Base-by-base conservation (phyloP, 139 green algal species). In the Pedinophyceae sp. region DNA sequence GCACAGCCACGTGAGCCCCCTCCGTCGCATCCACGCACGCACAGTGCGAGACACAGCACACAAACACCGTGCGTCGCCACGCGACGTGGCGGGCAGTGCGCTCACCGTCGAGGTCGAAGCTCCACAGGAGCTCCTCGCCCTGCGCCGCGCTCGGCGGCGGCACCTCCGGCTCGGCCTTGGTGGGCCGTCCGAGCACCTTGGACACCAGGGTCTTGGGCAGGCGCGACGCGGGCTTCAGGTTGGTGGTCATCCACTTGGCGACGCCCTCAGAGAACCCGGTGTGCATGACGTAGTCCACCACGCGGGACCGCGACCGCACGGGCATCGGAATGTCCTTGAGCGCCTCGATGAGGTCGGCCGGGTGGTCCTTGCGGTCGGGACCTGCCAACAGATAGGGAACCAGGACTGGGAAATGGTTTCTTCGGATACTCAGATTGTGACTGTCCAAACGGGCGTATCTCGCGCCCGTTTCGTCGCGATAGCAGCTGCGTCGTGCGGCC, bases 101-200 rank as follows among this genome's bases (percentile, higher is more conserved):
- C n/a, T n/a, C n/a, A n/a, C n/a, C 83, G 1, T 72, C 50, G 25
- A 97, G 67, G 70, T 97, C 80, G 56, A 96, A 93, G 0, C 27
- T 62, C 88, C 88, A 97, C 16, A 29, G 40, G 25, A 84, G 61
- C 20, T 53, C 27, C 27, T 65, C 47, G 38, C 34, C 59, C 19
- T 28, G 13, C n/a, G n/a, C n/a, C n/a, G n/a, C n/a, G n/a, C n/a
- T 50, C 30, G 39, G 23, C 20, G 46, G 17, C 39, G 7, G 27
- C n/a, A 40, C 27, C 30, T n/a, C n/a, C n/a, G n/a, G n/a, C n/a
- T n/a, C n/a, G n/a, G n/a, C n/a, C n/a, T n/a, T n/a, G n/a, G n/a
- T n/a, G n/a, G n/a, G n/a, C 7, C 24, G 6, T 25, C n/a, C 1
- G 29, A 46, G 27, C n/a, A 6, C 38, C 30, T 10, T 6, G 34